Percentiles rank a stretch among this genome's conserved stretches.
phyloP scores from a whole-genome alignment of 2,329 filamentous ascomycete genomes.

The Calycina marina region DNA sequence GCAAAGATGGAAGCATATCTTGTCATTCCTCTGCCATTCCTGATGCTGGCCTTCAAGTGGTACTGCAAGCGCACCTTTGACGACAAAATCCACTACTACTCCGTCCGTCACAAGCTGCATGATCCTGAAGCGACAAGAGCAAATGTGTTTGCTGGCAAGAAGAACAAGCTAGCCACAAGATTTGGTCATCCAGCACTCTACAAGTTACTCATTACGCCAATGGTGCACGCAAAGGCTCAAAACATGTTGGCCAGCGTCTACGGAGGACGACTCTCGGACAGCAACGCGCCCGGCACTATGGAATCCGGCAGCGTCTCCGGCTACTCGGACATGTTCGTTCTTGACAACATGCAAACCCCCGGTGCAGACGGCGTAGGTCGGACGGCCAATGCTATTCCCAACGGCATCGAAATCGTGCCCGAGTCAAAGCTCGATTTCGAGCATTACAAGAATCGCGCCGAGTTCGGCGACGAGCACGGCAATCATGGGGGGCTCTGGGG shows the following conservation, averaged over 20 bases:
- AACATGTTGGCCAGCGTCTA: slow-evolving; percentile 79
- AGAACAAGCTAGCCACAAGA: slow-evolving; percentile 56
- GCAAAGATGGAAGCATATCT: slow-evolving; percentile 46
- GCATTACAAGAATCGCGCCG: slow-evolving; percentile 78
- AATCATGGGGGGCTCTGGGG: slow-evolving; percentile 53
- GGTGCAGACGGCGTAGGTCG: slow-evolving; percentile 30
- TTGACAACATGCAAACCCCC: slow-evolving; percentile 62
- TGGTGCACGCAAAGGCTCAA: slow-evolving; percentile 86
- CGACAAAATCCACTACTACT: slow-evolving; percentile 66
- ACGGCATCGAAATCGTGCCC: slow-evolving; percentile 84
- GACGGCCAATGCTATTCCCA: slow-evolving; percentile 29
- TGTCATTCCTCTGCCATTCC: slow-evolving; percentile 59
- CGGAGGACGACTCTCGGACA: slow-evolving; percentile 60
- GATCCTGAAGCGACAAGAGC: slow-evolving; percentile 29
- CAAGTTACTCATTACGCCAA: slow-evolving; percentile 78
- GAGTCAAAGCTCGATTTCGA: slow-evolving; percentile 81
- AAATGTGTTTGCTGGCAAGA: slow-evolving; percentile 40
- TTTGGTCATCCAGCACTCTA: slow-evolving; percentile 90
- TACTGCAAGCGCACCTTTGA: slow-evolving; percentile 71
- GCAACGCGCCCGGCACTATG: slow-evolving; percentile 41
- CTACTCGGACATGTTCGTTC: slow-evolving; percentile 68
- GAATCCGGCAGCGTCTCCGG: slow-evolving; percentile 47
- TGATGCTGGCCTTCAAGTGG: slow-evolving; percentile 73
- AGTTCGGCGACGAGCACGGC: slow-evolving; percentile 79
- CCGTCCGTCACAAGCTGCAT: slow-evolving; percentile 40